Base-by-base conservation (phyloP, 345 rosid genomes). In the Linum tenue region DNA sequence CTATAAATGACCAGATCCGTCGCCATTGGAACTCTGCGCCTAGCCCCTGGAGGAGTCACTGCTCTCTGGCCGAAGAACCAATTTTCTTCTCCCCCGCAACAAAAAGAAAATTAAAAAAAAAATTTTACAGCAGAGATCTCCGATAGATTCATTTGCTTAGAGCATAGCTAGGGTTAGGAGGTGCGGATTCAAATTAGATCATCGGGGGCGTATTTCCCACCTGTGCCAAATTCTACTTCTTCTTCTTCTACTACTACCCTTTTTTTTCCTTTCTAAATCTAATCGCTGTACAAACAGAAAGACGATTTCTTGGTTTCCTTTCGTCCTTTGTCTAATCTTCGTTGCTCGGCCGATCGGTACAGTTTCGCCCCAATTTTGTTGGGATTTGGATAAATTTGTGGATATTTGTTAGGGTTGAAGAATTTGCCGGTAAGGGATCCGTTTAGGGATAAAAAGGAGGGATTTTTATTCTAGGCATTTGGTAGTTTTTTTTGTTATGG, bases 401-500 rank as follows among this genome's bases (percentile, higher is more conserved):
- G 9, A 41, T 41, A 41, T 48, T 48, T 9, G 31, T 48, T 48
- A 48, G 53, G 53, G 53, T 48, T 48, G 53, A 48, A 48, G 31
- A 22, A 22, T 48, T 48, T 48, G 53, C 53, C 14, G 53, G 53
- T 22, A 22, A 22, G 31, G 31, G 31, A 48, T 48, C 31, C 31
- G 9, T 48, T 15, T 48, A 2, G 2, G 14, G 14, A 48, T 12
- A 48, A 48, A 48, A 22, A 22, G 53, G 53, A 48, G 14, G 14
- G 53, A 15, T 48, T 48, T 9, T 48, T 48, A 9, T 5, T 48
- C 9, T 48, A 48, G 53, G 11, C 53, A 48, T 48, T 48, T 48
- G 2, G 15, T 48, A 48, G 53, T 48, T 48, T 1, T n/a, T 22
- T 22, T 48, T 15, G 12, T 48, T 48, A 82, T 81, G 86, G 79